Evolutionary conservation across 2,329 filamentous ascomycete species (phyloP).

Genomic region (Phyllosticta citribraziliensis): DNA sequence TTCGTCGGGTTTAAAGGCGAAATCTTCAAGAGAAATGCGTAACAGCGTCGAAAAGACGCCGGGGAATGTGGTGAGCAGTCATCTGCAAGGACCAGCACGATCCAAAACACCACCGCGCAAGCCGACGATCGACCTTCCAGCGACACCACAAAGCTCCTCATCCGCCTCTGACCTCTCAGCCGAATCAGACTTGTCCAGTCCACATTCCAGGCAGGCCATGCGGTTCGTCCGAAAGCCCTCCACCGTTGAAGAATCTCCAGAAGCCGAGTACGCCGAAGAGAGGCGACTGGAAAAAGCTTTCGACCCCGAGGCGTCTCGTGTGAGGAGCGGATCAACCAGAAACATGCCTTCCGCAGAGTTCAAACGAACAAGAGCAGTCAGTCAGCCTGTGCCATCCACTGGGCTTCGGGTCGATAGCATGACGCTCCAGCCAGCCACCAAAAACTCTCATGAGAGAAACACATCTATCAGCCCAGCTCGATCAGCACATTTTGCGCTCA

Average conservation of each 20-base stretch:
- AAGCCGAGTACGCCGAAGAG: slow-evolving; percentile 29
- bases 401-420: slow-evolving; percentile 16
- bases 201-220: background rate
- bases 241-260: slow-evolving; percentile 38
- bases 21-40: slow-evolving; percentile 11
- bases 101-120: slow-evolving; percentile 20
- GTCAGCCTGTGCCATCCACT: background rate
- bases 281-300: background rate
- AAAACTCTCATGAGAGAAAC: slow-evolving; percentile 19
- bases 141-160: slow-evolving; percentile 5
- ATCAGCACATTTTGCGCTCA: slow-evolving; percentile 55
- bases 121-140: background rate
- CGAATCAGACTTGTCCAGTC: background rate
- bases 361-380: background rate
- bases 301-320: background rate
- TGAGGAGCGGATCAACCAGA: background rate
- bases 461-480: slow-evolving; percentile 52
- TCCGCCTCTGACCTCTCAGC: slow-evolving; percentile 1
- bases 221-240: slow-evolving; percentile 31
- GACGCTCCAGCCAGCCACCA: background rate
- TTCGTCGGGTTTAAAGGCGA: slow-evolving; percentile 33
- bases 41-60: slow-evolving; percentile 17
- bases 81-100: slow-evolving; percentile 40
- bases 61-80: slow-evolving; percentile 24
- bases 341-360: background rate